These are phyloP conservation scores for Prunus mume DNA, from an alignment of 306 rosid species.

Conservation along the genomic window DNA sequence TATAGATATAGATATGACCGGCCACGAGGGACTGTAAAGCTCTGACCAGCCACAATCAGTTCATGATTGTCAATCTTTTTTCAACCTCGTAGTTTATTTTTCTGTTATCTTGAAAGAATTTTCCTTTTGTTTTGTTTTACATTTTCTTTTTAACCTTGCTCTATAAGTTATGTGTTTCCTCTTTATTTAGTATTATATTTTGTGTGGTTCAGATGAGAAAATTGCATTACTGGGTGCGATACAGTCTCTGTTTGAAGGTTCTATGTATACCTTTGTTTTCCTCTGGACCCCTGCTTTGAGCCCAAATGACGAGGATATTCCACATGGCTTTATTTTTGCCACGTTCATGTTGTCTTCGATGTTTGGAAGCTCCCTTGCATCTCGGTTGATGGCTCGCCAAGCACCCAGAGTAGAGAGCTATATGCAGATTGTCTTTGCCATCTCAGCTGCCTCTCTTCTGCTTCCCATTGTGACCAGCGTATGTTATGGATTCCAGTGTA, in stretches of 20 bases:
- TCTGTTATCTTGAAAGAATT: background rate
- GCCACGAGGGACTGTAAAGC: too few relatives aligned
- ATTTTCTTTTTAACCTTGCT: background rate
- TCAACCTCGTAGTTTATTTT: conserved; percentile 11
- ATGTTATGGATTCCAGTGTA: conserved; percentile 28
- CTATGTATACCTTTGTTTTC: conserved; percentile 89
- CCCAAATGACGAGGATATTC: conserved; percentile 89
- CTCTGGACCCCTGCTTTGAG: conserved; percentile 97
- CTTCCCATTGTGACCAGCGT: conserved; percentile 77
- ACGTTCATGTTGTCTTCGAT: conserved; percentile 95
- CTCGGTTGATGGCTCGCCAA: conserved; percentile 67
- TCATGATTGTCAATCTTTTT: background rate
- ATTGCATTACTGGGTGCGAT: conserved; percentile 86
- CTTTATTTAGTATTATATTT: conserved; percentile 18
- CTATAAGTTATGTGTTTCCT: background rate
- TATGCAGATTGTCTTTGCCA: conserved; percentile 76
- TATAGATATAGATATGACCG: too few relatives aligned
- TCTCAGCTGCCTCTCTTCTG: conserved; percentile 57
- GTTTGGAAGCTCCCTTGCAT: conserved; percentile 96
- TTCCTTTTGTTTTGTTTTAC: background rate
- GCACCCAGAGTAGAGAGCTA: conserved; percentile 76
- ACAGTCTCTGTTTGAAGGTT: conserved; percentile 94
- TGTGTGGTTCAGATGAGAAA: conserved; percentile 54
- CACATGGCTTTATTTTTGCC: conserved; percentile 89
- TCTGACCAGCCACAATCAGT: background rate